These are phyloP conservation scores for Poa annua DNA, from an alignment of 176 grass and related monocot species.

Conservation along the genomic window DNA sequence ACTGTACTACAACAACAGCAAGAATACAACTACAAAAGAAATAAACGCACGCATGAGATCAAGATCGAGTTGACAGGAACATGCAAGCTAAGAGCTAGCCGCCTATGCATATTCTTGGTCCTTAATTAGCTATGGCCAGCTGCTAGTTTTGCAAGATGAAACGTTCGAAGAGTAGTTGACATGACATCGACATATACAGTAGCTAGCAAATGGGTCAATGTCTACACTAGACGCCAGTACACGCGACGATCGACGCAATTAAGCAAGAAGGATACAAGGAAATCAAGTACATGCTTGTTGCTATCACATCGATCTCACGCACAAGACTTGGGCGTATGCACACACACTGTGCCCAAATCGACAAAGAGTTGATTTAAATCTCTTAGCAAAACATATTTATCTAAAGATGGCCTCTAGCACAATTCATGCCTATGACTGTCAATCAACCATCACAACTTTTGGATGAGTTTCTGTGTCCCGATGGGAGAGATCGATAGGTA, in stretches of 20 bases:
- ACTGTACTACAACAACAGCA: slow-evolving; percentile 38
- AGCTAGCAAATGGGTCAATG: slow-evolving; percentile 21
- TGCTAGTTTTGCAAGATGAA: slow-evolving; percentile 41
- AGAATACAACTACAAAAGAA: slow-evolving; percentile 20
- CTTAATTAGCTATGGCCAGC: slow-evolving; percentile 27
- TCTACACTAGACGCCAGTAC: slow-evolving; percentile 24
- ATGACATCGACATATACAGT: slow-evolving; percentile 14
- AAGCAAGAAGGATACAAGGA: slow-evolving; percentile 12
- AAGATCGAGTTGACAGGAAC: slow-evolving; percentile 32
- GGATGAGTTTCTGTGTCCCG: slow-evolving; percentile 36
- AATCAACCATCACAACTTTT: slow-evolving; percentile 38
- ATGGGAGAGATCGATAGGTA: slow-evolving; percentile 19
- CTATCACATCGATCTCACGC: slow-evolving; percentile 27
- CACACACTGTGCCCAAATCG: neutral
- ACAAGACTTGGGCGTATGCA: neutral
- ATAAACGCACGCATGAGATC: slow-evolving; percentile 16
- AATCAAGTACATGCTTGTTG: slow-evolving; percentile 36
- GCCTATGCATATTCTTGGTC: slow-evolving; percentile 11
- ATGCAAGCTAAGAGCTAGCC: slow-evolving; percentile 30
- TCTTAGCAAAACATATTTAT: neutral
- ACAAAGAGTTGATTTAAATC: neutral
- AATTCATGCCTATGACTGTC: slow-evolving; percentile 22
- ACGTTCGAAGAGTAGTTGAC: slow-evolving; percentile 19
- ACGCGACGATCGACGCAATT: slow-evolving; percentile 27
- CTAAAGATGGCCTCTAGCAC: neutral